Evolutionary conservation across 805 yeast species (phyloP).

Genomic region (Myxozyma kluyveri): DNA sequence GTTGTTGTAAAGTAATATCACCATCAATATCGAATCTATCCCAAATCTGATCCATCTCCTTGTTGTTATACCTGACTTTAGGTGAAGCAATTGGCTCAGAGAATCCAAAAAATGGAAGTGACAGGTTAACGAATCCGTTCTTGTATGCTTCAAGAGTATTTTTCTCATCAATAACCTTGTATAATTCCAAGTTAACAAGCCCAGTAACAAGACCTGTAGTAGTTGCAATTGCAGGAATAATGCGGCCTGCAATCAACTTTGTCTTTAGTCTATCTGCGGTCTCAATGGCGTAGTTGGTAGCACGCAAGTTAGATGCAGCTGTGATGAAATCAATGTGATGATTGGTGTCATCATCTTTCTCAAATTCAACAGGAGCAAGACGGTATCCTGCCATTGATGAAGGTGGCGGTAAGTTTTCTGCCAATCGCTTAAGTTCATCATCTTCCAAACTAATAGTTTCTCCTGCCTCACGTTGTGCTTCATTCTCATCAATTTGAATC

Average conservation of each 20-base stretch:
- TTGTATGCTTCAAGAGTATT: slow-evolving; percentile 73
- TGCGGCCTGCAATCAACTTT: slow-evolving; percentile 96
- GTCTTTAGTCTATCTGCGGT: slow-evolving; percentile 86
- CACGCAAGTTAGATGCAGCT: slow-evolving; percentile 95
- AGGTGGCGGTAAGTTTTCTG: slow-evolving; percentile 82
- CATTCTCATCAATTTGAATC: slow-evolving; percentile 90
- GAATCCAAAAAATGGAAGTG: slow-evolving; percentile 93
- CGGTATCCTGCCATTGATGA: slow-evolving; percentile 85
- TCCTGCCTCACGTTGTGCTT: slow-evolving; percentile 58
- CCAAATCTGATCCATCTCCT: slow-evolving; percentile 87
- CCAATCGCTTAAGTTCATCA: slow-evolving; percentile 64
- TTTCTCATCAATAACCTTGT: slow-evolving; percentile 79
- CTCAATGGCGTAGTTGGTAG: slow-evolving; percentile 53
- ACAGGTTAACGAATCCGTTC: slow-evolving; percentile 89
- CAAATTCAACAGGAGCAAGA: slow-evolving; percentile 87
- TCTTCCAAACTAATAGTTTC: slow-evolving; percentile 47
- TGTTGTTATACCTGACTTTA: slow-evolving; percentile 74
- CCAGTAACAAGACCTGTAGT: slow-evolving; percentile 99
- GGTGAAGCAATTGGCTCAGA: slow-evolving; percentile 92
- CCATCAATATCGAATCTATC: slow-evolving; percentile 73
- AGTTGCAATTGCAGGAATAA: slow-evolving; percentile 98
- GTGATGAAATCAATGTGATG: slow-evolving; percentile 95
- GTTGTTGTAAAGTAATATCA: slow-evolving; percentile 68
- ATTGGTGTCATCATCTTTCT: slow-evolving; percentile 95
- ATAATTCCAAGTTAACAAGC: slow-evolving; percentile 82